These are phyloP conservation scores for Melampsora larici-populina DNA, from an alignment of 1,284 basidiomycete species.

Conservation along the genomic window DNA sequence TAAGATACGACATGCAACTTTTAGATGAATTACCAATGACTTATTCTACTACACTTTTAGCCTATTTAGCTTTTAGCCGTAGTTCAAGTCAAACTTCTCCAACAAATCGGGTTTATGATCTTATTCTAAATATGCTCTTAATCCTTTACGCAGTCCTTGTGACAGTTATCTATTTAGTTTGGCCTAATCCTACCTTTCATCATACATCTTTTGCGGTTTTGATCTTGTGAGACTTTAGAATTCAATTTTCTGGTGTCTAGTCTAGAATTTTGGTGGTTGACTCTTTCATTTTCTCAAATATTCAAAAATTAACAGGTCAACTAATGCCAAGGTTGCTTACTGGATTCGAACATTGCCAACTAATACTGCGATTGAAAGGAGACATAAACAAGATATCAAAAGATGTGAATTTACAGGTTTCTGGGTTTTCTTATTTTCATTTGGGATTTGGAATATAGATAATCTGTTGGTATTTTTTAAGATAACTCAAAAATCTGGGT, in stretches of 20 bases:
- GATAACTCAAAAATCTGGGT: no score
- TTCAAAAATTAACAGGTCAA: constrained; percentile 33
- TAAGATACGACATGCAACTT: constrained; percentile 50
- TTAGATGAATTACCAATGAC: constrained; percentile 53
- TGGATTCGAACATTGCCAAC: neutral
- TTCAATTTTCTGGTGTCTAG: no score
- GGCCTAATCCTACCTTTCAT: constrained; percentile 60
- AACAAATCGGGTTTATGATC: constrained; percentile 22
- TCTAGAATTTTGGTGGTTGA: no score
- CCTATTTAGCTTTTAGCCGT: neutral
- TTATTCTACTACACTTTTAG: constrained; percentile 46
- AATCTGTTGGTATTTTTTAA: no score
- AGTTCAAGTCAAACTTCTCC: neutral
- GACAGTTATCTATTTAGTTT: constrained; percentile 48
- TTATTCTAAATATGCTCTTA: constrained; percentile 44
- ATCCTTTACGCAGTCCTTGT: constrained; percentile 43
- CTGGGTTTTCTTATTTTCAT: constrained; percentile 54
- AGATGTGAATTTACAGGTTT: constrained; percentile 46
- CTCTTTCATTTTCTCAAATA: neutral
- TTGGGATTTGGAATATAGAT: constrained; percentile 60
- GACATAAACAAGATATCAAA: constrained; percentile 33
- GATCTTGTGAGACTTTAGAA: constrained; percentile 48
- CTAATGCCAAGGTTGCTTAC: neutral
- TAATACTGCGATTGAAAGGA: constrained; percentile 9
- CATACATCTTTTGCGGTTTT: constrained; percentile 58